Evolutionary conservation across 805 yeast genomes (phyloP).

Genomic region (Teunomyces tritomae): DNA sequence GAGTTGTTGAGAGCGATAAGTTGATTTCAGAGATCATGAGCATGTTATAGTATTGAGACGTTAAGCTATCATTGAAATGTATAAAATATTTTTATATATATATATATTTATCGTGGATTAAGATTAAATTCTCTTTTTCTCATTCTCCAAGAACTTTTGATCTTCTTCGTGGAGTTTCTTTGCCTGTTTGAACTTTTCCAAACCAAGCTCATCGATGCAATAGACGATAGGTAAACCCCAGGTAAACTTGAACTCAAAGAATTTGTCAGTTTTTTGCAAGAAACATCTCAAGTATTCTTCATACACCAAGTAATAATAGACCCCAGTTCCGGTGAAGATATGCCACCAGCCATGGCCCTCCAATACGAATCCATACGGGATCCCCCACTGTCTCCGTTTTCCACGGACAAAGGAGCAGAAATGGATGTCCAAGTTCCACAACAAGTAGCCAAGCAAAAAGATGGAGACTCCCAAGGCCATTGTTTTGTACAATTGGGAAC

Average conservation of each 20-base stretch:
- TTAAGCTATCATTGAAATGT: not conserved
- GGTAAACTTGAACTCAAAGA: conserved; percentile 57
- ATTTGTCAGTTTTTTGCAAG: conserved; percentile 53
- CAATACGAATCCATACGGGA: conserved; percentile 80
- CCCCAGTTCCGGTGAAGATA: conserved; percentile 79
- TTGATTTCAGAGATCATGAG: conserved; percentile 47
- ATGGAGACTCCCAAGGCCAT: conserved; percentile 58
- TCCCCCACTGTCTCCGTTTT: conserved; percentile 63
- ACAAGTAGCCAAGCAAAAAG: conserved; percentile 70
- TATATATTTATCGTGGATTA: conserved; percentile 3
- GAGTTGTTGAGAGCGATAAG: conserved; percentile 25
- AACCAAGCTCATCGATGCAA: conserved; percentile 24
- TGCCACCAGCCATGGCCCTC: conserved; percentile 99
- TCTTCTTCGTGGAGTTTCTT: conserved; percentile 15
- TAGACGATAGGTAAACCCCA: conserved; percentile 39
- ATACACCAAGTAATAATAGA: conserved; percentile 79
- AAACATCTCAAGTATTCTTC: conserved; percentile 72
- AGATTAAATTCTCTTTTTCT: conserved; percentile 12
- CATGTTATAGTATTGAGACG: conserved; percentile 22
- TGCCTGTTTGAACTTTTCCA: conserved; percentile 15
- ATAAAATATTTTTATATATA: too few species aligned
- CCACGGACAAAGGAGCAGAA: conserved; percentile 60
- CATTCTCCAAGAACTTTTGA: not conserved
- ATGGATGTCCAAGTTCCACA: conserved; percentile 90
- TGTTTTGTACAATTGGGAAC: conserved; percentile 50